Evolutionary conservation across 139 green algal species (phyloP).

Genomic region (Coccomyxa sp.): DNA sequence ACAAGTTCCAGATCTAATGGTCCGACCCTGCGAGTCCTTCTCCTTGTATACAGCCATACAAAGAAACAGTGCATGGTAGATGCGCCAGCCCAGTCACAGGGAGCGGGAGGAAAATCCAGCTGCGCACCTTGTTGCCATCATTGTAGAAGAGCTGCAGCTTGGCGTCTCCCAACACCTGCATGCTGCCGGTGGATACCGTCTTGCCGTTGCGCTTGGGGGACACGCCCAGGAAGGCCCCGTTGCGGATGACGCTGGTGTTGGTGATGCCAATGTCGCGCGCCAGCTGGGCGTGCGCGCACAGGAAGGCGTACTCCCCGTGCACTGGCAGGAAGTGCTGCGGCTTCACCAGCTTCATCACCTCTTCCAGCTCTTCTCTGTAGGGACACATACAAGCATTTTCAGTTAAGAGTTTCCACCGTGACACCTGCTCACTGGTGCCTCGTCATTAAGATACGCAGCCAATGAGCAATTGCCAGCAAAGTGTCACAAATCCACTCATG

Average conservation of each 20-base stretch:
- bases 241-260: conserved; percentile 87
- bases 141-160: conserved; percentile 86
- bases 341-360: conserved; percentile 86
- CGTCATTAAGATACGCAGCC: too few species aligned
- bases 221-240: conserved; percentile 95
- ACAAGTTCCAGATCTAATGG: neutral
- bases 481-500: too few species aligned
- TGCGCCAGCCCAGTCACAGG: too few species aligned
- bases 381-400: too few species aligned
- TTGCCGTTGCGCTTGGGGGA: conserved; percentile 61
- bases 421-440: too few species aligned
- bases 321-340: conserved; percentile 98
- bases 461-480: too few species aligned
- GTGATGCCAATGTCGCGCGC: conserved; percentile 39
- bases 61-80: too few species aligned
- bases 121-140: conserved; percentile 78
- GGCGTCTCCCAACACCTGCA: conserved; percentile 66
- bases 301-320: conserved; percentile 96
- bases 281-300: conserved; percentile 88
- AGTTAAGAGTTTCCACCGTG: too few species aligned
- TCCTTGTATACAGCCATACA: too few species aligned
- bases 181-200: conserved; percentile 36
- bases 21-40: too few species aligned
- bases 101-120: too few species aligned
- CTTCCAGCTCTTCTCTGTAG: conserved; percentile 72